Base-by-base conservation (phyloP, 805 yeast species). In the Ogataea angusta region DNA sequence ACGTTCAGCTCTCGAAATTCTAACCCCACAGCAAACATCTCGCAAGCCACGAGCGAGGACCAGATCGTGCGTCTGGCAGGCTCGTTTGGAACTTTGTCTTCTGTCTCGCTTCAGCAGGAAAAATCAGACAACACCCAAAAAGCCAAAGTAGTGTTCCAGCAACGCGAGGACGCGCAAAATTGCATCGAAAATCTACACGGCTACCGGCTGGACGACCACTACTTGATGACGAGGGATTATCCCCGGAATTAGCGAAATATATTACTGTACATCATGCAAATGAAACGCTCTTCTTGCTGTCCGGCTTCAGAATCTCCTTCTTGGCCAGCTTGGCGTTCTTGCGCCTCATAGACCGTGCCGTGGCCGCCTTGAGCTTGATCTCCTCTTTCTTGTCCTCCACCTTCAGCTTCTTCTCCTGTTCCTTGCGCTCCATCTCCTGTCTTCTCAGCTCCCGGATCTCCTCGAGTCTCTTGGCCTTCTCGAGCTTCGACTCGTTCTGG, bases 361-460 rank as follows among this genome's bases (percentile, higher is more conserved):
- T 70, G 32, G 80, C 73, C 2, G 91, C 82, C 59, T 81, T 85
- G 50, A 71, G 76, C 60, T 76, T 85, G 40, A 91, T 69, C 60
- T 89, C 95, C 22, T 67, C 68, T 66, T 88, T 89, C 62, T 85
- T 90, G 42, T 70, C 77, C 48, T 88, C 95, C 30, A 89, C 63
- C 59, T 82, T 82, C 40, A 70, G 74, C 45, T 72, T 66, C 66
- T 88, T 87, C 24, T 68, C 78, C 39, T 75, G 74, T 53, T 91
- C 96, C 58, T 82, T 84, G 59, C 83, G 70, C 60, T 91, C 97
- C 48, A 91, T 77, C 62, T 93, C 98, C 64, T 82, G 73, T 56
- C 87, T 78, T 68, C 85, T 87, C 49, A 88, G 69, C 31, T 88
- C 96, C 57, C 99, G 75, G 44, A 91, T 77, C 52, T 86, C 95